Evolutionary conservation across 208 protist genomes (phyloP), one percentile per base, ranked within the genome.

Genomic region (Phytomonas francai): DNA sequence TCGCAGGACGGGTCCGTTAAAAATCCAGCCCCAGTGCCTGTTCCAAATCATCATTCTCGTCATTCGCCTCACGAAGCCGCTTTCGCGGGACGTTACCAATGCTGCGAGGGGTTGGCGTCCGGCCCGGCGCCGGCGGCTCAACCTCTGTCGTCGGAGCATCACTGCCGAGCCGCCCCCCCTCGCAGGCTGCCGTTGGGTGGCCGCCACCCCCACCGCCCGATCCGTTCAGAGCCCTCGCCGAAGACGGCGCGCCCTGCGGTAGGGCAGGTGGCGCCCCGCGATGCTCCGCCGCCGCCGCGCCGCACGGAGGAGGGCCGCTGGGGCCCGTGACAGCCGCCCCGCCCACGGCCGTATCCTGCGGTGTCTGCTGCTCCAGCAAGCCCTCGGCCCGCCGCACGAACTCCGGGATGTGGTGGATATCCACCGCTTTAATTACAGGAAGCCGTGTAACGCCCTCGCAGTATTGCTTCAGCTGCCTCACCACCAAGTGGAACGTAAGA

Each of bases 1-100:
- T 49, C 39, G 14, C 39, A 1, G 2, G 2, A 49, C 14, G 39
- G 11, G 70, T 27, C 22, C 19, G 25, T 75, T 70, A 94, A 77
- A 94, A 94, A 36, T 87, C 88, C 0, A 94, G 78, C 12, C 88
- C 88, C 4, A 94, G 77, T 0, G 85, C 84, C 67, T 87, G 77
- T 57, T 91, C 88, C 16, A 91, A 77, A 63, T 89, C 81, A 28
- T 89, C 83, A 22, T 78, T 72, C 36, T 75, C 76, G 16, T 80
- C 76, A 59, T 74, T 65, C 4, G 19, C 36, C 33, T 19, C 58
- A 74, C 32, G 57, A 49, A 49, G 14, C 14, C 39, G 39, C 39
- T 49, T 49, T 19, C 39, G 39, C 39, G 39, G 39, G 7, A 49
- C 39, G 39, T 49, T 49, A 49, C 39, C 39, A 49, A 19, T 49